phyloP scores from a whole-genome alignment of 106 monocot species.

The Vanilla planifolia region DNA sequence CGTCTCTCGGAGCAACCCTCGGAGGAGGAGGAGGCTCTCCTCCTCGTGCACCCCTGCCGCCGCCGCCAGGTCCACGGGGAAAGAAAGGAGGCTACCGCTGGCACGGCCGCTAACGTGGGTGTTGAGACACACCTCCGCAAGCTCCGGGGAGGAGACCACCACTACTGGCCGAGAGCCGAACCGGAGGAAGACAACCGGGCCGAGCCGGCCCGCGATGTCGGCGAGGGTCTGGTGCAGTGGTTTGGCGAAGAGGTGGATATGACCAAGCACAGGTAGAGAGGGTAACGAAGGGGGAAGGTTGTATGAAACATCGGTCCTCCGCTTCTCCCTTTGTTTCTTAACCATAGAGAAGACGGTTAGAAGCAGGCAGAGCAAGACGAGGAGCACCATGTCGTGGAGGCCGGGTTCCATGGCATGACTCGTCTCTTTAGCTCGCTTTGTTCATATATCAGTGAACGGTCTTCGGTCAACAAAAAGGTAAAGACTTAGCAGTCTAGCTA shows the following conservation, averaged over 20 bases:
- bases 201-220: constrained; percentile 14
- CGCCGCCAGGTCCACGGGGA: constrained; percentile 8
- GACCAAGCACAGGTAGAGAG: constrained; percentile 28
- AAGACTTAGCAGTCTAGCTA: no score
- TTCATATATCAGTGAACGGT: no score
- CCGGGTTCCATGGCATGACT: not conserved
- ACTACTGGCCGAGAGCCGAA: constrained; percentile 32
- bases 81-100: constrained; percentile 1
- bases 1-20: not conserved
- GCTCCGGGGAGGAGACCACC: constrained; percentile 15
- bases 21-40: constrained; percentile 9
- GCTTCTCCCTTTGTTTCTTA: not conserved
- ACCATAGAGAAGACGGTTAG: not conserved
- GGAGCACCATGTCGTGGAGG: not conserved
- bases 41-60: constrained; percentile 5
- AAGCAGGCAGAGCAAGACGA: constrained; percentile 6
- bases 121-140: constrained; percentile 17
- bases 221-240: constrained; percentile 25
- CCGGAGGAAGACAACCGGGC: constrained; percentile 22
- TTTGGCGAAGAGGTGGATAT: constrained; percentile 26
- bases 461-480: not conserved
- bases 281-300: constrained; percentile 14
- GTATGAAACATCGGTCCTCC: no score
- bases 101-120: constrained; percentile 14
- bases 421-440: no score